Percentiles rank a stretch among this genome's conserved stretches.
Evolutionary conservation across 208 protist genomes (phyloP).

Genomic region (Kentomonas sorsogonicus): DNA sequence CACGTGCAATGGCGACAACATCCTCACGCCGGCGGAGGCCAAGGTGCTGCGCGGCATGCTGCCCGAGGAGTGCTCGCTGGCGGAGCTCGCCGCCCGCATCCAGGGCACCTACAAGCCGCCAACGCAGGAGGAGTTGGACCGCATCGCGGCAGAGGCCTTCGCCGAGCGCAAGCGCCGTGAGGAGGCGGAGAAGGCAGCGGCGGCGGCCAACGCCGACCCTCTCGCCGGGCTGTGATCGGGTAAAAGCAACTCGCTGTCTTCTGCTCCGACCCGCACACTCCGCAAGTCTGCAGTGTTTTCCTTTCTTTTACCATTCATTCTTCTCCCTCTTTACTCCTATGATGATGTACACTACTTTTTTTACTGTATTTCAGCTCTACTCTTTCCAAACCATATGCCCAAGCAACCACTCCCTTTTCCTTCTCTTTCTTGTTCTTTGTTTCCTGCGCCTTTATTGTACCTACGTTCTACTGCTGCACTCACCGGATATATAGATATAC

Average conservation of each 20-base stretch:
- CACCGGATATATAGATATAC: no score
- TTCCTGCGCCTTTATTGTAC: no score
- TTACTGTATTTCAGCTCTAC: background rate
- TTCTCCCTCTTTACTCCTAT: no score
- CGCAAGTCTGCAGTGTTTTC: no score
- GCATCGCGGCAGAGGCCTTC: slow-evolving; percentile 28
- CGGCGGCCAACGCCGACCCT: slow-evolving; percentile 34
- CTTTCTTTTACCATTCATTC: no score
- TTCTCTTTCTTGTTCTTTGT: slow-evolving; percentile 2
- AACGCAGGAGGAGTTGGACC: slow-evolving; percentile 68
- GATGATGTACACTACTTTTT: background rate
- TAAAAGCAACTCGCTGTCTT: background rate
- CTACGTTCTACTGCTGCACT: no score
- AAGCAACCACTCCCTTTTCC: background rate
- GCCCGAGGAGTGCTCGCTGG: slow-evolving; percentile 40
- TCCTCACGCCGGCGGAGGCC: slow-evolving; percentile 73
- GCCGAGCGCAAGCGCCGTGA: slow-evolving; percentile 43
- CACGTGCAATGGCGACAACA: slow-evolving; percentile 75
- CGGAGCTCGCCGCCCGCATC: slow-evolving; percentile 73
- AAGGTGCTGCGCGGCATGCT: slow-evolving; percentile 49
- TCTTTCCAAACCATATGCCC: background rate
- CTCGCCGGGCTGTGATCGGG: slow-evolving; percentile 28
- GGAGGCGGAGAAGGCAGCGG: slow-evolving; percentile 28
- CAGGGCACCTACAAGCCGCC: slow-evolving; percentile 79
- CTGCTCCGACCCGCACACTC: no score